A percentile compares a stretch with the other conserved stretches of the same genome.
phyloP scores from a whole-genome alignment of 352 stramenopile genomes.

The Phytophthora pistaciae region DNA sequence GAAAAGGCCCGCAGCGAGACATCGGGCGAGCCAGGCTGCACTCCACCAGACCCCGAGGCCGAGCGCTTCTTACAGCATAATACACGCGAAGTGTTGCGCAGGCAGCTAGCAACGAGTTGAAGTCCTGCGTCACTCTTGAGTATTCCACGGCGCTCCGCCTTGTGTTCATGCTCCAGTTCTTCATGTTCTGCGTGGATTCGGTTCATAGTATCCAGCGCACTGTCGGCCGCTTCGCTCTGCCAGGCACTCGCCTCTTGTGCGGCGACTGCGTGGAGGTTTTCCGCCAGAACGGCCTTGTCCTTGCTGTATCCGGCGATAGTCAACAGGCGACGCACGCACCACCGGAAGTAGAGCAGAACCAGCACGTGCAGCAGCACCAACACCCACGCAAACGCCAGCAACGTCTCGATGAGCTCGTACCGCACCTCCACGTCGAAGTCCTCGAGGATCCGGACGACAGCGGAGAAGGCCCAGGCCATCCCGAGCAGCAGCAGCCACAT shows the following conservation, averaged over 20 bases:
- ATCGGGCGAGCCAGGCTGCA: slow-evolving; percentile 15
- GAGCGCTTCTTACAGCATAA: slow-evolving; percentile 16
- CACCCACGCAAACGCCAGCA: slow-evolving; percentile 41
- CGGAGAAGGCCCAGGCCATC: slow-evolving; percentile 50
- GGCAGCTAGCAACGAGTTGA: slow-evolving; percentile 25
- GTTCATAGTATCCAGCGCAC: slow-evolving; percentile 31
- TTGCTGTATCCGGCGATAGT: slow-evolving; percentile 35
- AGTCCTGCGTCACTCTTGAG: slow-evolving; percentile 24
- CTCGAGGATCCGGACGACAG: slow-evolving; percentile 24
- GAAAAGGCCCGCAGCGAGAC: slow-evolving; percentile 54
- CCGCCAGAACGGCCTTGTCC: slow-evolving; percentile 6
- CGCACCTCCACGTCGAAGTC: slow-evolving; percentile 19
- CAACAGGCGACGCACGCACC: slow-evolving; percentile 41
- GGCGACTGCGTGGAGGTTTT: slow-evolving; percentile 17
- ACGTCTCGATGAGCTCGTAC: slow-evolving; percentile 42
- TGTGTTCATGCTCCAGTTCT: slow-evolving; percentile 25
- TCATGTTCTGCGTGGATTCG: slow-evolving; percentile 26
- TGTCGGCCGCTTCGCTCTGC: slow-evolving; percentile 29
- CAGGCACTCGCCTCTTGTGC: slow-evolving; percentile 22
- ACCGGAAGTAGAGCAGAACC: slow-evolving; percentile 55
- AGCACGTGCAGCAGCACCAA: slow-evolving; percentile 40
- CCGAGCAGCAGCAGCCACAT: slow-evolving; percentile 65
- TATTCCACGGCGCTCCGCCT: slow-evolving; percentile 4
- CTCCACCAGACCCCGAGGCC: background rate
- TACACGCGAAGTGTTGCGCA: slow-evolving; percentile 15